Base-by-base conservation (phyloP, 1,284 basidiomycete species). In the Microbotryum violaceum region DNA sequence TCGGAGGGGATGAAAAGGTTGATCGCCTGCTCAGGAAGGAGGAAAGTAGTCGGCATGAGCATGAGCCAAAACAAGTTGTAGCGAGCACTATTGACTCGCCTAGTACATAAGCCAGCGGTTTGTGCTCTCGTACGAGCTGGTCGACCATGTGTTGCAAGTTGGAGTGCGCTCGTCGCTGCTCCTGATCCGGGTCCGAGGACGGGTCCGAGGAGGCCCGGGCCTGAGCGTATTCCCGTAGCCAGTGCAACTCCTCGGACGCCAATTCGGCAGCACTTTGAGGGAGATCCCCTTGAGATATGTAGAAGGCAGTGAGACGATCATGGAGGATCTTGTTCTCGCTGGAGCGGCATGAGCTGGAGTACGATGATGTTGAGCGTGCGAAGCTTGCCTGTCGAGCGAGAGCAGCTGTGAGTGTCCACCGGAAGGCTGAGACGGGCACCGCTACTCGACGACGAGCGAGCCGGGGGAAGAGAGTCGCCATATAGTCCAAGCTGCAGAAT, bases 71-170 rank as follows among this genome's bases (percentile, higher is more conserved):
- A 61, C 45, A 57, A 57, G 49, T 31, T 14, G 12, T 42, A 6
- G 12, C 14, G 37, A 42, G 2, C 37, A 18, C 37, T 6, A 27
- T 18, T 33, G 59, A 74, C 79, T 63, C 72, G 89, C 91, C 90
- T 47, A 94, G 80, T 68, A 94, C 87, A 73, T 93, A 94, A 71
- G 93, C 89, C n/a, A 93, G 78, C 0, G 91, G 91, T 75, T 91
- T 88, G 20, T 88, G 85, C 5, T 71, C 66, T 16, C 81, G 70
- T 10, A 70, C 57, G 20, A 69, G 58, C 18, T 63, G 44, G 21
- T 48, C 10, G 8, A 71, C 67, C 63, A 65, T 62, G 12, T 44
- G 6, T 6, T 56, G 52, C 31, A 68, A 42, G 2, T 29, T 23
- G 7, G 23, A 16, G 14, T 54, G 12, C 42, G 49, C 23, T 33